Evolutionary conservation across 106 monocot species (phyloP).

Genomic region (Allium fistulosum): DNA sequence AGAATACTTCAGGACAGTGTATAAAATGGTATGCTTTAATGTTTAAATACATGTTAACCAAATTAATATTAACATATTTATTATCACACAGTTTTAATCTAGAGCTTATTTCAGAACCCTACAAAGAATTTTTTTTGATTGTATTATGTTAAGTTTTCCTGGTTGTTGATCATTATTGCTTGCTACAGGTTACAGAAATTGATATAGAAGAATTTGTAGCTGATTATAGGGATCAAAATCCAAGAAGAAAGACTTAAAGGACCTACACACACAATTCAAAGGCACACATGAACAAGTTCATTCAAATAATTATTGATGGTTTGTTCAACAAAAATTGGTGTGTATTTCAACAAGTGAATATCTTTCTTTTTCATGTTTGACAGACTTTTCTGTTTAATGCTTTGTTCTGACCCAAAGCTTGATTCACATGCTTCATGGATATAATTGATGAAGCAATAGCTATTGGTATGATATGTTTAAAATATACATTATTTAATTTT

Average conservation of each 20-base stretch:
- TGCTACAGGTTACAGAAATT: conserved; percentile 86
- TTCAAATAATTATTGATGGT: neutral
- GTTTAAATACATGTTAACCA: too few species aligned
- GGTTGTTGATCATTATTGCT: too few species aligned
- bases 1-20: conserved; percentile 68
- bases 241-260: conserved; percentile 87
- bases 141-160: too few species aligned
- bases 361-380: too few species aligned
- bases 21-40: conserved; percentile 47
- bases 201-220: conserved; percentile 98
- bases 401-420: too few species aligned
- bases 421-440: too few species aligned
- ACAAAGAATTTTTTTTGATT: too few species aligned
- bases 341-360: too few species aligned
- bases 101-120: neutral
- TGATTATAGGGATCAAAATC: conserved; percentile 84
- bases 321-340: too few species aligned
- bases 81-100: neutral
- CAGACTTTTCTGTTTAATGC: too few species aligned
- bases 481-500: too few species aligned
- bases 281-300: conserved; percentile 92
- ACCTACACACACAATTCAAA: conserved; percentile 65
- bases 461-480: conserved; percentile 38
- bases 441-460: conserved; percentile 83
- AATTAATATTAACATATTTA: neutral